A percentile compares a stretch with the other conserved stretches of the same genome.
phyloP scores from a whole-genome alignment of 306 rosid genomes.

The Carpinus fangiana region DNA sequence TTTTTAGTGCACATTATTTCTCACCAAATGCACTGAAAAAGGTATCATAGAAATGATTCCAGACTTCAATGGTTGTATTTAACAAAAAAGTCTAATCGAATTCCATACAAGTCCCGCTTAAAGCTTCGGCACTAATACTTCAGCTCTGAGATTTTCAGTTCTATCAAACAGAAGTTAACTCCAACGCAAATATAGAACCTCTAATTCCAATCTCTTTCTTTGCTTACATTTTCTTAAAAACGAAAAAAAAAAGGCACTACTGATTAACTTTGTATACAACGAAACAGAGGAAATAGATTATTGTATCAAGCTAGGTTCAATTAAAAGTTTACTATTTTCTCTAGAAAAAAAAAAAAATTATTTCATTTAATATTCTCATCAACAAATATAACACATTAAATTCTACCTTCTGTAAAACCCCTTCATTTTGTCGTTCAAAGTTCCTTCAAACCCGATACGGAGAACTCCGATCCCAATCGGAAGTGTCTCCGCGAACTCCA shows the following conservation, averaged over 20 bases:
- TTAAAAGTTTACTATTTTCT: too few species aligned
- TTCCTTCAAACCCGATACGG: conserved; percentile 66
- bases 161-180: too few species aligned
- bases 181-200: background rate
- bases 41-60: too few species aligned
- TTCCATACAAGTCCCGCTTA: too few species aligned
- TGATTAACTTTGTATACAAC: background rate
- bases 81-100: too few species aligned
- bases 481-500: conserved; percentile 68
- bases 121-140: too few species aligned
- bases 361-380: background rate
- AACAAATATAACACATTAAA: background rate
- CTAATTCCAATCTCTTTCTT: background rate
- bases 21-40: too few species aligned
- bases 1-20: too few species aligned
- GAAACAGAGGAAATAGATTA: background rate
- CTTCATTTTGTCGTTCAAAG: conserved; percentile 38
- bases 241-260: background rate
- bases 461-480: conserved; percentile 68
- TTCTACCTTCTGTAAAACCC: conserved; percentile 4
- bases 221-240: background rate
- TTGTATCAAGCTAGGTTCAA: background rate
- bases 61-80: too few species aligned
- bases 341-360: too few species aligned
- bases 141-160: too few species aligned